Base-by-base conservation (phyloP, 176 grass and related monocot species). In the Calamus simplicifolius region DNA sequence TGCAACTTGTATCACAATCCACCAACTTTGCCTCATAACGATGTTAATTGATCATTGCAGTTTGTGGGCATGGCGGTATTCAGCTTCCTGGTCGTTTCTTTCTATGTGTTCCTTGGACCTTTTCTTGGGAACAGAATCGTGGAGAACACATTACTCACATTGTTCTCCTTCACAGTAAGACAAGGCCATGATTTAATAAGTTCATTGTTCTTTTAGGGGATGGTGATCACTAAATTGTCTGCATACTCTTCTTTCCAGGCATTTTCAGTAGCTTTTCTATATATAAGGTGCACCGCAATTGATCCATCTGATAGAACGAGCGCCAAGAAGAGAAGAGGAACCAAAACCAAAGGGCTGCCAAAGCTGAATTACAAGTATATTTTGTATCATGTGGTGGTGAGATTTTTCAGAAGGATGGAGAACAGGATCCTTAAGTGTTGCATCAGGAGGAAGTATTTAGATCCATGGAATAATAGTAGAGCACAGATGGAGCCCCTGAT, bases 371-470 rank as follows among this genome's bases (percentile, higher is more conserved):
- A 97, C 78, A 81, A 75, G 69, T 81, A 75, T 50, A 82, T 98
- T 58, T 78, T 98, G 50, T 92, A 75, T 75, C 81, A 83, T 3
- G 63, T 88, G 59, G 48, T 56, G 18, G 55, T 73, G 48, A 77
- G 84, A 55, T 49, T 83, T 58, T 79, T 88, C 14, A 73, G 76
- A 56, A 76, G 73, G 65, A 52, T 74, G 1, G 93, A 98, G 81
- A 59, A 67, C 58, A 73, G 68, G 27, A 69, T 97, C 1, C 83
- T 79, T 19, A 88, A 66, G 52, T 70, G 81, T 19, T 92, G 67
- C 81, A 85, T 98, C 49, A 78, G 87, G 52, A 69, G 93, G 74
- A 97, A 78, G 67, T 97, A 91, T 73, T 77, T 88, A 21, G 84
- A 90, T 69, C 71, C 83, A 62, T 88, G 87, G 87, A 87, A 88